Percentiles rank a stretch among this genome's conserved stretches.
Evolutionary conservation across 2,329 filamentous ascomycete species (phyloP).

Genomic region (Stemphylium vesicarium): DNA sequence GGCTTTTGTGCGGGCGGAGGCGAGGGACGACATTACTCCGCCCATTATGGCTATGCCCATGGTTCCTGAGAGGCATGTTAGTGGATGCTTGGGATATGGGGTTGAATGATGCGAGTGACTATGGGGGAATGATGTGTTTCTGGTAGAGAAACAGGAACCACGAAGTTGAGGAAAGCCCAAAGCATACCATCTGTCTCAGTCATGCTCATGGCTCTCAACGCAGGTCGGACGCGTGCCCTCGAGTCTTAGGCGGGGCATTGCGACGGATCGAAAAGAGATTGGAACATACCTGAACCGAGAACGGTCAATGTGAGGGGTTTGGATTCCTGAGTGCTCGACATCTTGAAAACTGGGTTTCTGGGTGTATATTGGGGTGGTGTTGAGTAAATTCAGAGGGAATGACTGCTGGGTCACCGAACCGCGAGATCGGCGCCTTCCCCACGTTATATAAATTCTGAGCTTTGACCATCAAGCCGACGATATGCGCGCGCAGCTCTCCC

Average conservation of each 20-base stretch:
- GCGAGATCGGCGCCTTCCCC: slow-evolving; percentile 22
- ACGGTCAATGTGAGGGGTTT: slow-evolving; percentile 73
- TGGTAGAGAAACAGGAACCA: not conserved
- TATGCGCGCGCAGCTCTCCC: slow-evolving; percentile 23
- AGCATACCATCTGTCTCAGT: too few species aligned
- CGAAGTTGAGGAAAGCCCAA: too few species aligned
- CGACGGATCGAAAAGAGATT: slow-evolving; percentile 30
- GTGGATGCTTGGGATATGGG: not conserved
- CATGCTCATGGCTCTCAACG: not conserved
- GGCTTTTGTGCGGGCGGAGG: slow-evolving; percentile 47
- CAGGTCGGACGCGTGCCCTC: not conserved
- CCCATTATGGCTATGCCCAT: slow-evolving; percentile 86
- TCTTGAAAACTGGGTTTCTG: slow-evolving; percentile 18
- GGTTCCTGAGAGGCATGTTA: slow-evolving; percentile 59
- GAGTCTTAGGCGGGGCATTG: slow-evolving; percentile 8
- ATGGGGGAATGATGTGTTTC: not conserved
- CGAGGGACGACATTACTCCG: slow-evolving; percentile 76
- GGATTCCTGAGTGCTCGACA: slow-evolving; percentile 40
- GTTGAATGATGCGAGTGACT: too few species aligned
- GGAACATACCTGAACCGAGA: slow-evolving; percentile 76
- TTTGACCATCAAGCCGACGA: slow-evolving; percentile 27
- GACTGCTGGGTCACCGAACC: slow-evolving; percentile 14
- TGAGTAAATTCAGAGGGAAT: slow-evolving; percentile 8
- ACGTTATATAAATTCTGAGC: slow-evolving; percentile 20
- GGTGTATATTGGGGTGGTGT: slow-evolving; percentile 4